A percentile compares a stretch with the other conserved stretches of the same genome.
Conservation (phyloP, 805 yeast genomes). For the Suhomyces pyralidae region DNA sequence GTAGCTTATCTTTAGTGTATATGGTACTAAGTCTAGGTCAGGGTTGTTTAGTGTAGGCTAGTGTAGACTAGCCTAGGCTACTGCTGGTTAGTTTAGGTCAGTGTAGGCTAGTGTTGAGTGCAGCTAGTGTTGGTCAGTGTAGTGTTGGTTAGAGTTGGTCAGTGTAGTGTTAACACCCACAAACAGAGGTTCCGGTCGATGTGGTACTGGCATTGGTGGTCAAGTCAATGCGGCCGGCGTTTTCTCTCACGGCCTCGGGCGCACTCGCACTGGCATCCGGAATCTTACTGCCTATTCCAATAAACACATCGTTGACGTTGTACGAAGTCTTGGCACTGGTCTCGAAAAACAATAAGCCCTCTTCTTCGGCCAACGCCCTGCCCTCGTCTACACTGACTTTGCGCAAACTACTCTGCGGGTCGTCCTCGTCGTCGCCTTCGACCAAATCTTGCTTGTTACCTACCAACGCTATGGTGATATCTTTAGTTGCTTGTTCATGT, state of each 20-base stretch:
- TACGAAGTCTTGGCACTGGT: conserved; percentile 89
- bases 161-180: neutral
- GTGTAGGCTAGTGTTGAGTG: too few relatives aligned
- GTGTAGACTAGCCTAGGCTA: too few relatives aligned
- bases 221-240: conserved; percentile 37
- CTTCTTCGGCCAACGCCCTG: conserved; percentile 81
- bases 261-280: conserved; percentile 42
- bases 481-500: conserved; percentile 92
- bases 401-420: conserved; percentile 42
- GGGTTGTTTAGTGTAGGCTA: too few relatives aligned
- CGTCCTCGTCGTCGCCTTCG: conserved; percentile 46
- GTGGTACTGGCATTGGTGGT: conserved; percentile 7
- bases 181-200: neutral
- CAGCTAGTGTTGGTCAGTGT: too few relatives aligned
- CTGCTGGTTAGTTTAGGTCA: too few relatives aligned
- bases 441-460: conserved; percentile 89
- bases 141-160: too few relatives aligned
- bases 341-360: conserved; percentile 85
- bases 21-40: too few relatives aligned
- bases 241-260: conserved; percentile 9
- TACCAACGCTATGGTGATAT: conserved; percentile 86
- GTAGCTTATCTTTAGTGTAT: too few relatives aligned
- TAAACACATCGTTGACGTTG: conserved; percentile 87
- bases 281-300: conserved; percentile 84
- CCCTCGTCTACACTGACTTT: conserved; percentile 89